These are phyloP conservation scores for Fragosphaeria purpurea DNA, from an alignment of 2,329 filamentous ascomycete genomes.

Conservation along the genomic window DNA sequence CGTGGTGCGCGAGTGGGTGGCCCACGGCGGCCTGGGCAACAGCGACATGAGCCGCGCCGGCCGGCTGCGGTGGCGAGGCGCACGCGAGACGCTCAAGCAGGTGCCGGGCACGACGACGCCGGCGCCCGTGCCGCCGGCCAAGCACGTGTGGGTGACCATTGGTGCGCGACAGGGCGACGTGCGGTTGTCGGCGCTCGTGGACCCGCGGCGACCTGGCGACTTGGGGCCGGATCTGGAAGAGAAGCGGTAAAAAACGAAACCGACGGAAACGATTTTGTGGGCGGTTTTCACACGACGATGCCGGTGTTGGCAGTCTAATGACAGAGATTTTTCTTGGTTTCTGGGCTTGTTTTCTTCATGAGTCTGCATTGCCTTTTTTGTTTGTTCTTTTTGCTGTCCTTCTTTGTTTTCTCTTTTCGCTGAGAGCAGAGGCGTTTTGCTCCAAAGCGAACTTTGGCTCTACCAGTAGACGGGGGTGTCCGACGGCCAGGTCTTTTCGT, in stretches of 20 bases:
- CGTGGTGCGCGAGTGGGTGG: conserved; percentile 61
- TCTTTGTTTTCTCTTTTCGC: neutral
- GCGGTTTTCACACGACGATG: no score
- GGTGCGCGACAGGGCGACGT: conserved; percentile 53
- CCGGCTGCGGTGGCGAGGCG: conserved; percentile 49
- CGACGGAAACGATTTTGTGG: no score
- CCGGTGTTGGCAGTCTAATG: no score
- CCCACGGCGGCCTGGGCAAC: conserved; percentile 60
- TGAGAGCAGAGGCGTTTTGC: no score
- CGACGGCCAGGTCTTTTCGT: no score
- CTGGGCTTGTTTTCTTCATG: no score
- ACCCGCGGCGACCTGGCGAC: conserved; percentile 42
- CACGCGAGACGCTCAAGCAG: conserved; percentile 41
- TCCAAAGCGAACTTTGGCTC: no score
- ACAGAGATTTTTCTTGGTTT: no score
- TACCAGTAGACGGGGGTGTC: no score
- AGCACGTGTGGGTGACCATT: conserved; percentile 60
- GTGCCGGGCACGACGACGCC: conserved; percentile 29
- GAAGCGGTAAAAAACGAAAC: conserved; percentile 18
- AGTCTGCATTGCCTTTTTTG: neutral
- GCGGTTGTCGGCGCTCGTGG: conserved; percentile 44
- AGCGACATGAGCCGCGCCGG: conserved; percentile 46
- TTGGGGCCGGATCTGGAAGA: conserved; percentile 46
- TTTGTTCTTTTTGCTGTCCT: neutral
- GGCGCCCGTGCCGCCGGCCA: conserved; percentile 26